Base-by-base conservation (phyloP, 805 yeast species). In the Lachancea nothofagi region DNA sequence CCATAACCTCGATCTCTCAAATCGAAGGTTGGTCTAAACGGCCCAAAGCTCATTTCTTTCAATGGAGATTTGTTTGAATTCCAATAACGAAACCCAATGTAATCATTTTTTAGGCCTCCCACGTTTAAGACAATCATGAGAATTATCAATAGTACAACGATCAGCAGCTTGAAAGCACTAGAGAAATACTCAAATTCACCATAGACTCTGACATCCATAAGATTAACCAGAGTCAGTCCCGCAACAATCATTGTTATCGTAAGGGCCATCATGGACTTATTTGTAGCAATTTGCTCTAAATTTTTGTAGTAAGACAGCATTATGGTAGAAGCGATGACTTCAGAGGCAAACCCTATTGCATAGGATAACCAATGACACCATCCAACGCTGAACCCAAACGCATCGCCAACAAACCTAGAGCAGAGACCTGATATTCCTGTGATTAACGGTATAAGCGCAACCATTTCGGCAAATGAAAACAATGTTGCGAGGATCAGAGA, bases 381-480 rank as follows among this genome's bases (percentile, higher is more conserved):
- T 1, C 90, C 89, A 0, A 79, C 66, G 3, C 84, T 76, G 59
- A 81, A 81, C 2, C 88, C 88, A 61, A 81, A 79, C 0, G 87
- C 81, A 54, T 81, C 88, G 47, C 80, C 87, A 2, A 81, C 83
- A 62, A 81, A 82, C 29, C 94, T 61, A 0, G 89, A 75, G 1
- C 85, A 76, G 20, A 84, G 66, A 1, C 88, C 89, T 0, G 86
- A 74, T 3, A 83, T 82, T 5, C 90, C 88, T 30, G 83, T 84
- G 15, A 82, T 80, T n/a, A 81, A 73, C 0, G 93, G 87, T 15
- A 83, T 77, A 42, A 84, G 67, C 0, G 93, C 80, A 4, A 83
- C 81, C 82, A 83, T 82, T 57, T 83, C 94, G 43, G 90, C 85
- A 57, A 82, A 80, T 4, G 87, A 78, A 12, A 78, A 62, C 73